phyloP scores from a whole-genome alignment of 345 rosid species.

The Gossypium mustelinum region DNA sequence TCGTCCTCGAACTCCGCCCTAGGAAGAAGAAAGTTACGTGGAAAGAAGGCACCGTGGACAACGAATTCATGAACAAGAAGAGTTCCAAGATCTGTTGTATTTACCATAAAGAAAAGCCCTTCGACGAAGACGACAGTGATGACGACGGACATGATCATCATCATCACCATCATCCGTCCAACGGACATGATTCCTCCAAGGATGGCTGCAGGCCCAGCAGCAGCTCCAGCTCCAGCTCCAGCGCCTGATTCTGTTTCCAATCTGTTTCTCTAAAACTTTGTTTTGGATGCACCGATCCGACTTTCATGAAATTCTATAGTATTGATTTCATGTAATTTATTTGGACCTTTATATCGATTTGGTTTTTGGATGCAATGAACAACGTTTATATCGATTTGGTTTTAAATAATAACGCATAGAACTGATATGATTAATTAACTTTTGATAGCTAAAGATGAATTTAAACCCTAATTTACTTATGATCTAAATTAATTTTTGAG shows the following conservation, averaged over 20 bases:
- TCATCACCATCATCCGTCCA: conserved; percentile 21
- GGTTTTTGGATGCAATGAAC: too few species aligned
- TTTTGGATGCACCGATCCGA: background rate
- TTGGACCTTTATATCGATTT: too few species aligned
- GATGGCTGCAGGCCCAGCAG: conserved; percentile 18
- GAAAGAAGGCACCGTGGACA: conserved; percentile 93
- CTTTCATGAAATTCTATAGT: background rate
- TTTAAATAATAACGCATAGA: background rate
- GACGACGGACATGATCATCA: conserved; percentile 48
- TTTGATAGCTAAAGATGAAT: background rate
- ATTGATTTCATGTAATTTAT: background rate
- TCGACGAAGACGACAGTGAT: conserved; percentile 84
- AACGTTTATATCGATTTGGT: too few species aligned
- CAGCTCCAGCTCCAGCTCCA: background rate
- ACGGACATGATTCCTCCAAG: conserved; percentile 23
- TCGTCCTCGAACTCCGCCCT: conserved; percentile 57
- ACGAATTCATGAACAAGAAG: conserved; percentile 93
- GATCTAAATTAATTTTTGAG: background rate
- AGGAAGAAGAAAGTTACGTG: conserved; percentile 88
- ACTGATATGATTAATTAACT: background rate
- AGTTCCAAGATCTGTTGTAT: conserved; percentile 97
- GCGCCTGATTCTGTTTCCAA: conserved; percentile 6
- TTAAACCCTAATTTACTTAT: background rate
- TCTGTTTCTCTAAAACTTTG: background rate
- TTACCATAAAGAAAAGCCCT: conserved; percentile 88